Evolutionary conservation across 148 eudicot genomes (phyloP).

Genomic region (Silene latifolia): DNA sequence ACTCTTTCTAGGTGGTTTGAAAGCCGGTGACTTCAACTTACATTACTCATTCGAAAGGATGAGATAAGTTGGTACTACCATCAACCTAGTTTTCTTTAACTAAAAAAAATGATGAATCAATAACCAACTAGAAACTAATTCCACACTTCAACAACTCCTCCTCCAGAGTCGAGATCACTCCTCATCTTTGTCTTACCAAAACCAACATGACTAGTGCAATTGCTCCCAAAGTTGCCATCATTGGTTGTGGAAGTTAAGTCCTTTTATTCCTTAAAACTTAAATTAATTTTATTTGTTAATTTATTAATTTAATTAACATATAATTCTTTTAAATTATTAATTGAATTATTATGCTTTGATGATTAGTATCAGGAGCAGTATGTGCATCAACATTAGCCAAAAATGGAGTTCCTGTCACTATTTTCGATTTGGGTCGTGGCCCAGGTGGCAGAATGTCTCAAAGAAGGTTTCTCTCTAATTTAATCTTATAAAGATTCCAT

Average conservation of each 20-base stretch:
- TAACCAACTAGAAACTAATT: neutral
- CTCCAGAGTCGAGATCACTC: neutral
- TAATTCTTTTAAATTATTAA: neutral
- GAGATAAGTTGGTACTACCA: too few species aligned
- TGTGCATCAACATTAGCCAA: constrained; percentile 85
- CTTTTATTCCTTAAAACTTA: neutral
- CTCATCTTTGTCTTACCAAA: neutral
- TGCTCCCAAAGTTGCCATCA: constrained; percentile 64
- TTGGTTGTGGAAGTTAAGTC: constrained; percentile 86
- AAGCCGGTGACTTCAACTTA: too few species aligned
- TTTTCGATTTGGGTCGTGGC: constrained; percentile 85
- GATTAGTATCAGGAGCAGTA: constrained; percentile 85
- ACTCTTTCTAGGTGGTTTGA: too few species aligned
- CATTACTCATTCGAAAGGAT: too few species aligned
- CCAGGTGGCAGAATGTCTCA: constrained; percentile 99
- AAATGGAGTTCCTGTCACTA: constrained; percentile 72
- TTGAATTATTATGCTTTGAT: constrained; percentile 14
- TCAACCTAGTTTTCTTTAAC: too few species aligned
- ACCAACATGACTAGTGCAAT: constrained; percentile 39
- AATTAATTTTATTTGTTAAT: too few species aligned
- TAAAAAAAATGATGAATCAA: too few species aligned
- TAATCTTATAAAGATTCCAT: neutral
- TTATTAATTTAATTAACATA: too few species aligned
- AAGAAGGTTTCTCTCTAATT: constrained; percentile 44
- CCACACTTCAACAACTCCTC: neutral